phyloP scores from a whole-genome alignment of 2,329 filamentous ascomycete genomes.

The Magnaporthiopsis rhizophila region DNA sequence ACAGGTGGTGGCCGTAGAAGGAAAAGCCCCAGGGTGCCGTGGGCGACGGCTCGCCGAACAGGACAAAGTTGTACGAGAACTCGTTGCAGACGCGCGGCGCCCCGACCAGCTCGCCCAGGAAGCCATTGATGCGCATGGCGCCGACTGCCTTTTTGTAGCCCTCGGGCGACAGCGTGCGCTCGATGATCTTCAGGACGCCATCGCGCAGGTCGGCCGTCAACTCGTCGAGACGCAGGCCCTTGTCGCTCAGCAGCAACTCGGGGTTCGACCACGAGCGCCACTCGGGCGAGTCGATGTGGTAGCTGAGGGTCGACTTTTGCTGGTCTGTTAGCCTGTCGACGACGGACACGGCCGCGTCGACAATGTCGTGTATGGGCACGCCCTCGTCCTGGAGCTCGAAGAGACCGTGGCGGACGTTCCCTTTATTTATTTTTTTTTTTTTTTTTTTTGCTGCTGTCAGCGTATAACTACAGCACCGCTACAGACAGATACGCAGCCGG shows the following conservation, averaged over 20 bases:
- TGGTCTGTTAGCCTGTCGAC: slow-evolving; percentile 34
- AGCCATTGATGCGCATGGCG: slow-evolving; percentile 69
- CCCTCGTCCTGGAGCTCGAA: slow-evolving; percentile 57
- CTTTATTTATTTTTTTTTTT: too few species aligned
- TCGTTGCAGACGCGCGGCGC: slow-evolving; percentile 61
- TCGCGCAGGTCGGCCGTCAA: slow-evolving; percentile 30
- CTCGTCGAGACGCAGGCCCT: slow-evolving; percentile 65
- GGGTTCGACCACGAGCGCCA: slow-evolving; percentile 68
- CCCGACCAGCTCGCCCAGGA: slow-evolving; percentile 60
- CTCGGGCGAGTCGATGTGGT: slow-evolving; percentile 61
- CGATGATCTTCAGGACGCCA: slow-evolving; percentile 47
- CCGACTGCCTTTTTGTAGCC: slow-evolving; percentile 62
- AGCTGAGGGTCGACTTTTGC: slow-evolving; percentile 39
- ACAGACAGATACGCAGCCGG: slow-evolving; percentile 5
- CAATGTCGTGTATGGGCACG: slow-evolving; percentile 50
- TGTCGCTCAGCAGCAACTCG: slow-evolving; percentile 61
- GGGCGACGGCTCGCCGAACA: slow-evolving; percentile 57
- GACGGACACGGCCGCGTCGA: slow-evolving; percentile 38
- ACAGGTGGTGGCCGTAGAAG: slow-evolving; percentile 74
- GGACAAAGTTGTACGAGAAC: slow-evolving; percentile 66
- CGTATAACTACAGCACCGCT: background rate
- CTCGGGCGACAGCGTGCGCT: slow-evolving; percentile 54
- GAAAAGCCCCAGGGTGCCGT: slow-evolving; percentile 61
- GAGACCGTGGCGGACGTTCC: slow-evolving; percentile 42
- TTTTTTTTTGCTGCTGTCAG: slow-evolving; percentile 28